Evolutionary conservation across 2,329 filamentous ascomycete genomes (phyloP).

Genomic region (Knufia fluminis): DNA sequence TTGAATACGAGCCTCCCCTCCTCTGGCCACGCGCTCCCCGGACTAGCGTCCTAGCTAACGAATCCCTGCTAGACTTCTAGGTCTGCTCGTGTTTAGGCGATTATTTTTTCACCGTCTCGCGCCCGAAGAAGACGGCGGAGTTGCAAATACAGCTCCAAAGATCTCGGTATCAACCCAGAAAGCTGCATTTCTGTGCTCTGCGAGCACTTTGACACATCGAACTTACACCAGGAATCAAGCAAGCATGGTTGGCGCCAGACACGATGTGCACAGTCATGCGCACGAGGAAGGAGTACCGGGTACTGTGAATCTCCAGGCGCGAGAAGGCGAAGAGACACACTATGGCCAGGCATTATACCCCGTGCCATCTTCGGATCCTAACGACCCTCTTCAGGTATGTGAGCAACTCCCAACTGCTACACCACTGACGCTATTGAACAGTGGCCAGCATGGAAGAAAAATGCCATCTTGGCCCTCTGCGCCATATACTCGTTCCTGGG

Average conservation of each 20-base stretch:
- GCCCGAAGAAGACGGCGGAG: too few relatives aligned
- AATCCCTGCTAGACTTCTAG: too few relatives aligned
- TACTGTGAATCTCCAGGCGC: constrained; percentile 45
- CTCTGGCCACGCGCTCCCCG: too few relatives aligned
- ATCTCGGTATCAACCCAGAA: too few relatives aligned
- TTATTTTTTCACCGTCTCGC: too few relatives aligned
- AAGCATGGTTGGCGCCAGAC: background rate
- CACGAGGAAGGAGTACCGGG: constrained; percentile 49
- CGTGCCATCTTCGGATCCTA: constrained; percentile 52
- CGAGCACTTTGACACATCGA: too few relatives aligned
- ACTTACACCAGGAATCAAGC: too few relatives aligned
- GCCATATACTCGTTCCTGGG: constrained; percentile 51
- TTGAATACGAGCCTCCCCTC: too few relatives aligned
- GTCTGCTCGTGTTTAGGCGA: too few relatives aligned
- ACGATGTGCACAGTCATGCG: constrained; percentile 37
- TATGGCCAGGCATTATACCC: constrained; percentile 54
- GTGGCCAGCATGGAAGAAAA: constrained; percentile 49
- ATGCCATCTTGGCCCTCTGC: constrained; percentile 46
- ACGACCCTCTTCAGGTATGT: constrained; percentile 41
- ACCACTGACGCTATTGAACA: constrained; percentile 23
- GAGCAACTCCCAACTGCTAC: background rate
- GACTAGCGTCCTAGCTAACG: too few relatives aligned
- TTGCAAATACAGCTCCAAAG: too few relatives aligned
- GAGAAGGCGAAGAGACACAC: constrained; percentile 50
- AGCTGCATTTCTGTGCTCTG: too few relatives aligned